A percentile compares a stretch with the other conserved stretches of the same genome.
Evolutionary conservation across 1,139 yeast genomes (phyloP).

Genomic region (Nadsonia commutata): DNA sequence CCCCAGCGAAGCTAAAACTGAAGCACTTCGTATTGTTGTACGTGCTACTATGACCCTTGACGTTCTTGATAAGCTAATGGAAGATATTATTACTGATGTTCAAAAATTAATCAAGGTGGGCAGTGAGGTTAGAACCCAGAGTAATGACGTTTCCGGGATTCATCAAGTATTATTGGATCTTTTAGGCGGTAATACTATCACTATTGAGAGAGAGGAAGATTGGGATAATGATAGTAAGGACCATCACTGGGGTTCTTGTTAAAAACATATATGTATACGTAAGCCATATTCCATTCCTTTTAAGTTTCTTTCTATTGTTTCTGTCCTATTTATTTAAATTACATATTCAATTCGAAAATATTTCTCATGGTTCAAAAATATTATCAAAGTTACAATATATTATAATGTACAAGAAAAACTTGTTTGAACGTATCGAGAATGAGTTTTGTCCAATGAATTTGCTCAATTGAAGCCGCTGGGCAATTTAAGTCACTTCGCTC

Average conservation of each 20-base stretch:
- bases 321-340: too few species aligned
- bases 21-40: slow-evolving; percentile 75
- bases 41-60: slow-evolving; percentile 58
- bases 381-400: too few species aligned
- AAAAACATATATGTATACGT: too few species aligned
- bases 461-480: too few species aligned
- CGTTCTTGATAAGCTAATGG: slow-evolving; percentile 56
- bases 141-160: too few species aligned
- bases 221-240: slow-evolving; percentile 4
- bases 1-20: slow-evolving; percentile 35
- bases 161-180: slow-evolving; percentile 3
- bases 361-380: too few species aligned
- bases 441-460: too few species aligned
- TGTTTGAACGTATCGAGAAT: too few species aligned
- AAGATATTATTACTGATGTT: slow-evolving; percentile 43
- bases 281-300: background rate
- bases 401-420: too few species aligned
- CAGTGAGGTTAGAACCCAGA: slow-evolving; percentile 13
- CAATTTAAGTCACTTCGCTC: too few species aligned
- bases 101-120: slow-evolving; percentile 38
- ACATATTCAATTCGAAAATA: background rate
- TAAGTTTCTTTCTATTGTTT: background rate
- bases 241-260: background rate
- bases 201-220: slow-evolving; percentile 5
- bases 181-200: slow-evolving; percentile 3